phyloP scores from a whole-genome alignment of 305 asterid genomes.

The Fraxinus angustifolia region DNA sequence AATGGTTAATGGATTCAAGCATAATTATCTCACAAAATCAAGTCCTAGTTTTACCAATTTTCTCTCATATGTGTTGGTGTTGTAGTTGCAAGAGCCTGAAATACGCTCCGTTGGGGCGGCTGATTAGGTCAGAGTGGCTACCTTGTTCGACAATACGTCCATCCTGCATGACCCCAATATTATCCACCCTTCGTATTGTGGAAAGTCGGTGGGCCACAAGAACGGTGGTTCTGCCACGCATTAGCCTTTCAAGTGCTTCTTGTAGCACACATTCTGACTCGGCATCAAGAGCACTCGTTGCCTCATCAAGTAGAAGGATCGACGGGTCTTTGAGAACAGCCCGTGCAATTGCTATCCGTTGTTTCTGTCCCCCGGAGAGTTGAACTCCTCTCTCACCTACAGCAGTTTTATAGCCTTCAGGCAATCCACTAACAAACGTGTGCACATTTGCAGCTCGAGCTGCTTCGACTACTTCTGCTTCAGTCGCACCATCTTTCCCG shows the following conservation, averaged over 20 bases:
- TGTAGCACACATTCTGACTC: constrained; percentile 90
- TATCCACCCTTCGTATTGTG: constrained; percentile 81
- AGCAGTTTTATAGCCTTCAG: constrained; percentile 80
- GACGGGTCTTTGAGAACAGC: constrained; percentile 89
- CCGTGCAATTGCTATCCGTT: constrained; percentile 87
- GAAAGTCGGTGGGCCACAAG: constrained; percentile 90
- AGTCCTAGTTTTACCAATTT: not conserved
- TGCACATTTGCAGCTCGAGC: constrained; percentile 88
- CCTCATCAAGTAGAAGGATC: constrained; percentile 84
- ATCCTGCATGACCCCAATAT: constrained; percentile 84
- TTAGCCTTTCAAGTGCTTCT: constrained; percentile 88
- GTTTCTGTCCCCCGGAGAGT: constrained; percentile 93
- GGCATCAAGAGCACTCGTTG: constrained; percentile 93
- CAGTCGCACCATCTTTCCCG: constrained; percentile 86
- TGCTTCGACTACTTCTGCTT: constrained; percentile 76
- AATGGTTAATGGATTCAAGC: constrained; percentile 34
- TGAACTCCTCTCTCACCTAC: constrained; percentile 94
- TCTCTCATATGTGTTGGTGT: constrained; percentile 64
- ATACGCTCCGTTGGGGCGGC: constrained; percentile 82
- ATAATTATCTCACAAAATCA: constrained; percentile 8
- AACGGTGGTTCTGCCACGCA: constrained; percentile 92
- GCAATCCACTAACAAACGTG: constrained; percentile 74
- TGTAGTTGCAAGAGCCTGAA: constrained; percentile 85
- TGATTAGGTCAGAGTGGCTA: constrained; percentile 73
- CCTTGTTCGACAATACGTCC: constrained; percentile 96